A percentile compares a stretch with the other conserved stretches of the same genome.
Evolutionary conservation across 345 rosid species (phyloP).

Genomic region (Pugionium dolabratum): DNA sequence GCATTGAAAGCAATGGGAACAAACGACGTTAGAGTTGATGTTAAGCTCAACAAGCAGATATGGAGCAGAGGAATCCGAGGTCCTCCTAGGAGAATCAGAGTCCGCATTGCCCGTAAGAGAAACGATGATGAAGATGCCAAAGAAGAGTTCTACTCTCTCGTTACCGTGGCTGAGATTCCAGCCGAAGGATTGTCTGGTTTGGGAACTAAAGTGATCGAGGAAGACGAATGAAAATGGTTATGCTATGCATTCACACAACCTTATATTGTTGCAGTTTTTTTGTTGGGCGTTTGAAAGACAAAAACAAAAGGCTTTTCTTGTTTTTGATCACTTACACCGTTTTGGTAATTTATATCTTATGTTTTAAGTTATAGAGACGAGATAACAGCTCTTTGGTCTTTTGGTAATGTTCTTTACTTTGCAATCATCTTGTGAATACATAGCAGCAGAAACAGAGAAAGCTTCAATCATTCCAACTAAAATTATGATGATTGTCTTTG

Average conservation of each 20-base stretch:
- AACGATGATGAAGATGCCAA: constrained; percentile 67
- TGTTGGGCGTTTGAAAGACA: constrained; percentile 13
- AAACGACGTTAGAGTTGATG: constrained; percentile 63
- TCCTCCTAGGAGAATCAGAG: constrained; percentile 62
- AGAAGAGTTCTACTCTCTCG: constrained; percentile 65
- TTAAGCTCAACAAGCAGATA: constrained; percentile 61
- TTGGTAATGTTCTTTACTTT: neutral
- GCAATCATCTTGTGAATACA: neutral
- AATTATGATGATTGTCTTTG: too few species aligned
- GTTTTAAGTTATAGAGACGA: neutral
- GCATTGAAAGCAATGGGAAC: constrained; percentile 63
- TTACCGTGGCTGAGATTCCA: constrained; percentile 55
- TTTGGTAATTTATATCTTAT: constrained; percentile 15
- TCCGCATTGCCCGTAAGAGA: constrained; percentile 57
- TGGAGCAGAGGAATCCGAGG: constrained; percentile 67
- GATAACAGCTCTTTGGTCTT: constrained; percentile 3
- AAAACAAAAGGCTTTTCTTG: constrained; percentile 5
- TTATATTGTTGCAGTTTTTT: neutral
- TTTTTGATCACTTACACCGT: constrained; percentile 13
- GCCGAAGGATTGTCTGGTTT: constrained; percentile 55
- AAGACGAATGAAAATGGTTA: constrained; percentile 46
- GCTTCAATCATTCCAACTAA: too few species aligned
- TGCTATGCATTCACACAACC: neutral
- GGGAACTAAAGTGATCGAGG: constrained; percentile 59
- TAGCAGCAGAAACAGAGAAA: too few species aligned